Percentiles rank a stretch among this genome's conserved stretches.
phyloP scores from a whole-genome alignment of 306 rosid genomes.

The Corylus heterophylla region DNA sequence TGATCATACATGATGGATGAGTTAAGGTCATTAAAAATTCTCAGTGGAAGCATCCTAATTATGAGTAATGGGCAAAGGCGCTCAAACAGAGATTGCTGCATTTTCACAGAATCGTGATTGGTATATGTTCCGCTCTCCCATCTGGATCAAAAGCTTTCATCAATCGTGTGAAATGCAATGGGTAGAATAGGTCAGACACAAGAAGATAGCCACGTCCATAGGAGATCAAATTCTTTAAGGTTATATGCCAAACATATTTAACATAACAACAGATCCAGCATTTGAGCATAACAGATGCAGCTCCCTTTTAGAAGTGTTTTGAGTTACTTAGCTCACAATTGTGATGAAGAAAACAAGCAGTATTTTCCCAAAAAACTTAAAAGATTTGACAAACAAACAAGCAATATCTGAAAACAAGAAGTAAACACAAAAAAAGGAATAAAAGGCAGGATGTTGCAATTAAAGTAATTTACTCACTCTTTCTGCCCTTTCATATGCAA shows the following conservation, averaged over 20 bases:
- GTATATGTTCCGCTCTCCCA: conserved; percentile 47
- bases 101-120: conserved; percentile 49
- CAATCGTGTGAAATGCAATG: conserved; percentile 48
- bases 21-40: conserved; percentile 64
- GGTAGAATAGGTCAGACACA: conserved; percentile 17
- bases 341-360: conserved; percentile 1
- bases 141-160: conserved; percentile 52
- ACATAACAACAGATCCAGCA: neutral
- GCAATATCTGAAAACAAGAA: neutral
- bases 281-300: neutral
- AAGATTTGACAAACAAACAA: conserved; percentile 10
- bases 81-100: conserved; percentile 72
- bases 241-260: neutral
- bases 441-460: conserved; percentile 9
- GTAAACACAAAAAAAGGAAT: conserved; percentile 3
- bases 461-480: conserved; percentile 53
- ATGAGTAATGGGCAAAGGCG: conserved; percentile 88
- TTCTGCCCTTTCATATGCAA: conserved; percentile 55
- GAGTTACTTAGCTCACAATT: conserved; percentile 8
- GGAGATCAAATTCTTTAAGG: conserved; percentile 12
- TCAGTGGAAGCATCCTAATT: conserved; percentile 85
- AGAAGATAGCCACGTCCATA: conserved; percentile 20
- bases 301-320: conserved; percentile 9
- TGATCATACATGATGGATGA: conserved; percentile 65
- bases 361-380: conserved; percentile 9